phyloP scores from a whole-genome alignment of 192 early-diverging fungal genomes.

The Coemansia sp. region DNA sequence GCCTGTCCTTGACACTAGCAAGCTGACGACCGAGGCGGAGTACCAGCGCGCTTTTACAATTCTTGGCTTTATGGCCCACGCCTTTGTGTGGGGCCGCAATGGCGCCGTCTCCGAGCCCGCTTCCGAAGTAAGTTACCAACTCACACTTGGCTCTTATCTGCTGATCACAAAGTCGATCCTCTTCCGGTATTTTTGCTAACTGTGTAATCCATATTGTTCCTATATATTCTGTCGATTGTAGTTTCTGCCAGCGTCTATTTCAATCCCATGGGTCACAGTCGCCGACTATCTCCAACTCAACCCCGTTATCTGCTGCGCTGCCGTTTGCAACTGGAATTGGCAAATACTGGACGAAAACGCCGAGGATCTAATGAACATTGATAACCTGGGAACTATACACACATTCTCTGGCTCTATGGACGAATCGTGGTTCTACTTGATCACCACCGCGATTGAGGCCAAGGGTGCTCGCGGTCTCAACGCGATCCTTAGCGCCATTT shows the following conservation, averaged over 20 bases:
- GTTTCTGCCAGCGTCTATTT: conserved; percentile 74
- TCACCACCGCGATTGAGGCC: conserved; percentile 87
- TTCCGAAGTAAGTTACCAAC: conserved; percentile 61
- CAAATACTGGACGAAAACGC: conserved; percentile 73
- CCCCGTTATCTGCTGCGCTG: conserved; percentile 87
- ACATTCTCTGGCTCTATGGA: conserved; percentile 89
- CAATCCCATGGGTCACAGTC: conserved; percentile 82
- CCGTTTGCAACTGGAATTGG: conserved; percentile 93
- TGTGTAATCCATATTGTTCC: not conserved
- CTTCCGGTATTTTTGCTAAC: not conserved
- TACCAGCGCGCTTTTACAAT: conserved; percentile 86
- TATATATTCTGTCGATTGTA: conserved; percentile 14
- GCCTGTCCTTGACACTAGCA: conserved; percentile 69
- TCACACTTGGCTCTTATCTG: not conserved
- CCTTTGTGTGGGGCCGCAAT: conserved; percentile 90
- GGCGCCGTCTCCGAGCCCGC: conserved; percentile 62
- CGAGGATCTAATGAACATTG: conserved; percentile 69
- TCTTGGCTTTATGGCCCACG: conserved; percentile 87
- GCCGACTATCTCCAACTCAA: conserved; percentile 79
- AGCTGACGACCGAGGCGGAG: conserved; percentile 68
- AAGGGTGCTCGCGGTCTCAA: conserved; percentile 70
- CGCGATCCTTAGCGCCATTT: conserved; percentile 72
- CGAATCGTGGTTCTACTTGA: conserved; percentile 97
- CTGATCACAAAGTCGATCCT: not conserved
- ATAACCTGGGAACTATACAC: conserved; percentile 80